Conservation (phyloP, 768 basidiomycete genomes). For the Cystoderma amianthinum region DNA sequence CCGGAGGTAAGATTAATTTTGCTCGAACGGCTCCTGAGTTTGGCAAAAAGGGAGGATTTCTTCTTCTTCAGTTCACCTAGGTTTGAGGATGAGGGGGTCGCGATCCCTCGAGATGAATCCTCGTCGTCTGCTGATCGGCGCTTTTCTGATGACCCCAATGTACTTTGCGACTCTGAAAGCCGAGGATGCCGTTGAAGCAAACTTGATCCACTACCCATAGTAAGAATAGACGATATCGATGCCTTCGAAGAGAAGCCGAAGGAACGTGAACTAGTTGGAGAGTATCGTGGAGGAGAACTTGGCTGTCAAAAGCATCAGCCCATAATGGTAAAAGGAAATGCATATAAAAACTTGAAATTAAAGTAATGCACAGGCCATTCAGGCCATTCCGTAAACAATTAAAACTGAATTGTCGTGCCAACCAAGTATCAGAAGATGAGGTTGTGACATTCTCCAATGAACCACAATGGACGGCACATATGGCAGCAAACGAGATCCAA, state of each 20-base stretch:
- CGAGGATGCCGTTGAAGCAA: constrained; percentile 9
- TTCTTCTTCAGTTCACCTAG: constrained; percentile 7
- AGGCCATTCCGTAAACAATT: neutral
- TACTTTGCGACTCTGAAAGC: constrained; percentile 12
- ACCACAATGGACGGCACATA: neutral
- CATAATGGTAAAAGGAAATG: constrained; percentile 5
- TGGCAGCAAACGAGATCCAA: neutral
- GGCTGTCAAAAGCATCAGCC: constrained; percentile 4
- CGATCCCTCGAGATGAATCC: constrained; percentile 8
- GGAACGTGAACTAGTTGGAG: constrained; percentile 4
- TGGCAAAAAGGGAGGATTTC: constrained; percentile 6
- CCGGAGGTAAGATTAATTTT: constrained; percentile 7
- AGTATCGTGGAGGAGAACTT: constrained; percentile 13
- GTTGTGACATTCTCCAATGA: neutral
- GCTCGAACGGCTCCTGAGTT: constrained; percentile 6
- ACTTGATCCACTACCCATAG: constrained; percentile 10
- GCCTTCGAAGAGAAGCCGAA: constrained; percentile 19
- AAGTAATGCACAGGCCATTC: neutral
- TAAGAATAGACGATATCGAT: constrained; percentile 16
- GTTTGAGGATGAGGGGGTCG: constrained; percentile 6
- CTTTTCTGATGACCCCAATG: constrained; percentile 12
- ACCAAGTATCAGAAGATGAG: neutral
- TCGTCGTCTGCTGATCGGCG: constrained; percentile 8
- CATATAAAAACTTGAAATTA: neutral
- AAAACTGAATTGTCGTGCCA: neutral